These are phyloP conservation scores for Trichosporon sp. DNA, from an alignment of 1,284 basidiomycete species.

Conservation along the genomic window DNA sequence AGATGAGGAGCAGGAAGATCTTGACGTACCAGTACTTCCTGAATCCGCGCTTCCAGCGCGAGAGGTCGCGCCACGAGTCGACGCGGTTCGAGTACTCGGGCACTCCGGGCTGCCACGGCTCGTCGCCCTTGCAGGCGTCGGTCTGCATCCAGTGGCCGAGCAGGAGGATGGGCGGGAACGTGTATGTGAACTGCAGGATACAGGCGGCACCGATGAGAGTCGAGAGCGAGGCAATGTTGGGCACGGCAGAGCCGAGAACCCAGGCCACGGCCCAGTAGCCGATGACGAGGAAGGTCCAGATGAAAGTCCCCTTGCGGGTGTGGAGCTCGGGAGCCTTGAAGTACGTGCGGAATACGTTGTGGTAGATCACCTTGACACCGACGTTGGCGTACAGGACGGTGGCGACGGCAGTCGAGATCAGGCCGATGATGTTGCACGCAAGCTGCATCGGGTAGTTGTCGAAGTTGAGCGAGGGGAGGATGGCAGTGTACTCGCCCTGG, in stretches of 20 bases:
- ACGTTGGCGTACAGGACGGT: constrained; percentile 69
- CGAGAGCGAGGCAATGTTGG: constrained; percentile 64
- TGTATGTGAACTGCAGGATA: constrained; percentile 34
- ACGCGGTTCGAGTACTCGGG: constrained; percentile 29
- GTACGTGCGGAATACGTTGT: constrained; percentile 59
- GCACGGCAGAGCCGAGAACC: constrained; percentile 65
- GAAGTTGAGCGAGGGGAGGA: constrained; percentile 66
- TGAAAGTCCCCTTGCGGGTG: constrained; percentile 58
- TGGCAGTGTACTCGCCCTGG: constrained; percentile 65
- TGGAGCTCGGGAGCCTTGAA: constrained; percentile 64
- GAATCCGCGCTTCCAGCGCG: constrained; percentile 34
- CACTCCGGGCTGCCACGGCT: constrained; percentile 30
- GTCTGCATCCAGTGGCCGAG: constrained; percentile 35
- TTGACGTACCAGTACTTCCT: constrained; percentile 32
- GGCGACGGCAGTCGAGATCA: constrained; percentile 59
- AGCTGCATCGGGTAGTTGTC: constrained; percentile 59
- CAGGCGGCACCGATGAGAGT: constrained; percentile 60
- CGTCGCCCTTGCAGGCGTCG: constrained; percentile 30
- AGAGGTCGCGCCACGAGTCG: constrained; percentile 29
- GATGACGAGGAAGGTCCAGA: constrained; percentile 54
- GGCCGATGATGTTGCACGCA: constrained; percentile 60
- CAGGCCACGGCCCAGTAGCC: constrained; percentile 60
- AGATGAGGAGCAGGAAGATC: constrained; percentile 20
- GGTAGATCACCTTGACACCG: constrained; percentile 36
- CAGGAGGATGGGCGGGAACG: constrained; percentile 29